Conservation (phyloP, 148 eudicot species). For the Persicaria maculosa region DNA sequence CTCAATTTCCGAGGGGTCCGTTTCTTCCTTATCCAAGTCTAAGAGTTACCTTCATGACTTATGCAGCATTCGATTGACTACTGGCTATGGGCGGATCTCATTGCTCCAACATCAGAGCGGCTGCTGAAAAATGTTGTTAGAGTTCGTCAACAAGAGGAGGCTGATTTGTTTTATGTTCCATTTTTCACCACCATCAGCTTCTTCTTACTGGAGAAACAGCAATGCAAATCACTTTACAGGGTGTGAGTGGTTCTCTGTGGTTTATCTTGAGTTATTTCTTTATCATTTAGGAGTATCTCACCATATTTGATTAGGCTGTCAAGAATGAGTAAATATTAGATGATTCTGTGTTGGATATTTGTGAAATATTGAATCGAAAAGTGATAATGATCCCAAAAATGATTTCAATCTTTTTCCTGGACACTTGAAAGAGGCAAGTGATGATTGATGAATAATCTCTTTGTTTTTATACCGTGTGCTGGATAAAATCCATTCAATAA, state of each 20-base stretch:
- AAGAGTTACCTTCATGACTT: conserved; percentile 8
- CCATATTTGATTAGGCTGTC: background rate
- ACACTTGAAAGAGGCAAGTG: background rate
- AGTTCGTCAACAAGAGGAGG: conserved; percentile 71
- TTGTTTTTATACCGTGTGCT: background rate
- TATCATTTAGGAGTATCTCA: background rate
- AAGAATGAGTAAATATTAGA: no score
- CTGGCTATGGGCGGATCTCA: conserved; percentile 96
- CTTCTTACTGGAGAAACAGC: conserved; percentile 87
- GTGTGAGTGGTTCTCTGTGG: conserved; percentile 81
- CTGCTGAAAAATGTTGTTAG: conserved; percentile 68
- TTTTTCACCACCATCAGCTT: conserved; percentile 92
- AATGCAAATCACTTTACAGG: conserved; percentile 99
- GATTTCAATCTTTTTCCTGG: background rate
- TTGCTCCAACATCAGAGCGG: conserved; percentile 75
- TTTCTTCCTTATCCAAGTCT: background rate
- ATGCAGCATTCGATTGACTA: conserved; percentile 92
- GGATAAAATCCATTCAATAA: background rate
- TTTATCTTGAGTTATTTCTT: conserved; percentile 7
- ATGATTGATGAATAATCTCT: background rate
- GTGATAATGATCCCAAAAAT: background rate
- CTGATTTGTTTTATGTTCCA: conserved; percentile 87
- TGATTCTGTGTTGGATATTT: background rate
- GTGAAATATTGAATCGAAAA: background rate
- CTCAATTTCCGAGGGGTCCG: background rate